Percentiles rank a stretch among this genome's conserved stretches.
phyloP scores from a whole-genome alignment of 2,329 filamentous ascomycete species.

The Hymenoscyphus infarciens region DNA sequence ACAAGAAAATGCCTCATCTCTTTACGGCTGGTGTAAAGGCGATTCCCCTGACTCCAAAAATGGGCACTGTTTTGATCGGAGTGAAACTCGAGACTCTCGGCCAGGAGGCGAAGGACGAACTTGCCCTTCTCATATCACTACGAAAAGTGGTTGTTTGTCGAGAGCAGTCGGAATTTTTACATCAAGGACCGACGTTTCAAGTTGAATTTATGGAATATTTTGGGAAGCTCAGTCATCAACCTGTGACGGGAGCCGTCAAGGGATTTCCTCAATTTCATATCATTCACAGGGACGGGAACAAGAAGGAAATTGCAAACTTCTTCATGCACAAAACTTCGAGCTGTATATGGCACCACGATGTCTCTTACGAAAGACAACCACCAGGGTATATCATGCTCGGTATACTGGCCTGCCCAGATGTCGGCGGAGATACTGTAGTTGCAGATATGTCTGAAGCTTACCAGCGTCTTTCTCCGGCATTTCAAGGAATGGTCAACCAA shows the following conservation, averaged over 20 bases:
- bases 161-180: slow-evolving; percentile 44
- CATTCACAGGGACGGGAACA: slow-evolving; percentile 61
- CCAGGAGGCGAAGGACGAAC: slow-evolving; percentile 40
- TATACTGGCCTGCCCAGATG: slow-evolving; percentile 46
- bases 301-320: slow-evolving; percentile 57
- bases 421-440: slow-evolving; percentile 70
- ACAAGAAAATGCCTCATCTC: slow-evolving; percentile 59
- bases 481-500: slow-evolving; percentile 48
- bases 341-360: slow-evolving; percentile 65
- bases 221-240: slow-evolving; percentile 65
- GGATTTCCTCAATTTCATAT: slow-evolving; percentile 59
- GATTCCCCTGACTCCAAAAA: slow-evolving; percentile 48
- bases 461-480: slow-evolving; percentile 36
- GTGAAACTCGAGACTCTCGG: slow-evolving; percentile 39
- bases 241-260: slow-evolving; percentile 62
- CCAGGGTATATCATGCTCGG: slow-evolving; percentile 64
- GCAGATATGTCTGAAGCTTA: slow-evolving; percentile 68
- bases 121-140: slow-evolving; percentile 42
- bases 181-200: slow-evolving; percentile 60
- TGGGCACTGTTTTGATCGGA: slow-evolving; percentile 41
- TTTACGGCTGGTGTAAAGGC: slow-evolving; percentile 59
- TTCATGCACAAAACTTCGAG: slow-evolving; percentile 61
- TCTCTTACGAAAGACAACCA: slow-evolving; percentile 67
- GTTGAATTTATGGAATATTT: slow-evolving; percentile 58
- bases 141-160: slow-evolving; percentile 48